phyloP scores from a whole-genome alignment of 495 filamentous ascomycete genomes.

The Pseudevernia furfuracea region DNA sequence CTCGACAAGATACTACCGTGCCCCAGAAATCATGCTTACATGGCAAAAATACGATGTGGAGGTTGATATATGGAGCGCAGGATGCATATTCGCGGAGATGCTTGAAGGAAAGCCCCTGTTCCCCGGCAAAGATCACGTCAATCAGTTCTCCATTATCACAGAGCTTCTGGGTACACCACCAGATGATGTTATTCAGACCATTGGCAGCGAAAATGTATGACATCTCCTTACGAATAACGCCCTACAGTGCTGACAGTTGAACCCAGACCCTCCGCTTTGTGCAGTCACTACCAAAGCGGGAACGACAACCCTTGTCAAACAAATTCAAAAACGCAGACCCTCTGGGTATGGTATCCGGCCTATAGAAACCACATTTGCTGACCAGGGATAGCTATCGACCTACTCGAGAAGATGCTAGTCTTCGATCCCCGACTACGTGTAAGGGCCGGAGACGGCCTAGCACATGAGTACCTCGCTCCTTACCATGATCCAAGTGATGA shows the following conservation, averaged over 20 bases:
- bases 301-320: slow-evolving; percentile 78
- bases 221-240: background rate
- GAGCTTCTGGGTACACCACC: slow-evolving; percentile 96
- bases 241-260: slow-evolving; percentile 20
- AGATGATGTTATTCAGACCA: slow-evolving; percentile 96
- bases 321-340: slow-evolving; percentile 96
- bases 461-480: slow-evolving; percentile 86
- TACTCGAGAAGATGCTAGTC: slow-evolving; percentile 94
- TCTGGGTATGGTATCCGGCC: slow-evolving; percentile 52
- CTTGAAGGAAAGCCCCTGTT: slow-evolving; percentile 96
- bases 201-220: slow-evolving; percentile 93
- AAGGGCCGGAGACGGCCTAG: slow-evolving; percentile 72
- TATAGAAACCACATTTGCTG: background rate
- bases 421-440: slow-evolving; percentile 93
- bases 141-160: slow-evolving; percentile 99
- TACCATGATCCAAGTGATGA: slow-evolving; percentile 98
- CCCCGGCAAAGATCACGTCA: slow-evolving; percentile 98
- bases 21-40: slow-evolving; percentile 98
- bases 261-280: slow-evolving; percentile 87
- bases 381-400: slow-evolving; percentile 63
- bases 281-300: slow-evolving; percentile 92
- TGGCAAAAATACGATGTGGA: slow-evolving; percentile 99
- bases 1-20: slow-evolving; percentile 95
- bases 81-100: slow-evolving; percentile 99
- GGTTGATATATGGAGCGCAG: slow-evolving; percentile 98